phyloP scores from a whole-genome alignment of 1,284 basidiomycete species.

The Apiotrichum montevideense region DNA sequence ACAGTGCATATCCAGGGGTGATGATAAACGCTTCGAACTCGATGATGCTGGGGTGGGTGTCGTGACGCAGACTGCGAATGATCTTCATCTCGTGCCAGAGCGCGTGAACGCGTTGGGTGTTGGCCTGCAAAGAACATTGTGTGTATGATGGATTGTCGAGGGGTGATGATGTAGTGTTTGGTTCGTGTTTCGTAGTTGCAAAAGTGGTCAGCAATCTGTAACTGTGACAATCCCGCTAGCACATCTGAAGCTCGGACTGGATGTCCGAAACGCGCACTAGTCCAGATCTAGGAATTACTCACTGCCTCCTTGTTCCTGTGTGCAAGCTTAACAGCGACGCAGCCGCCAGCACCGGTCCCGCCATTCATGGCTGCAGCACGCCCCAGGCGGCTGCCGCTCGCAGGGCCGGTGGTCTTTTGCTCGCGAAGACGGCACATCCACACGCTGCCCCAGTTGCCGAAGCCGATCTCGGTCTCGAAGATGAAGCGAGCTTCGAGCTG shows the following conservation, averaged over 20 bases:
- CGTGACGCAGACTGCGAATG: constrained; percentile 67
- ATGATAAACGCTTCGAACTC: constrained; percentile 88
- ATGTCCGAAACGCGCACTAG: too few relatives aligned
- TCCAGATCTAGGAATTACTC: constrained; percentile 4
- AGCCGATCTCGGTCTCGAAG: constrained; percentile 41
- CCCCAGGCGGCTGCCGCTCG: constrained; percentile 17
- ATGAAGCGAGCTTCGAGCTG: constrained; percentile 33
- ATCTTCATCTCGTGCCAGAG: constrained; percentile 96
- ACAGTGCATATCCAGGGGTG: constrained; percentile 82
- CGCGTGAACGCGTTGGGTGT: constrained; percentile 61
- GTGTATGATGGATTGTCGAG: background rate
- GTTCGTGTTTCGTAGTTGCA: too few relatives aligned
- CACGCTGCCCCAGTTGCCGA: constrained; percentile 47
- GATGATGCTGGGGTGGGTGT: constrained; percentile 83
- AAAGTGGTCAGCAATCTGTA: too few relatives aligned
- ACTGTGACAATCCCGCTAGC: too few relatives aligned
- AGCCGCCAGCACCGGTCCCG: constrained; percentile 39
- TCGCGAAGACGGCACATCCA: constrained; percentile 33
- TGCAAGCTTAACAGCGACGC: constrained; percentile 83
- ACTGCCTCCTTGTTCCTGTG: constrained; percentile 64
- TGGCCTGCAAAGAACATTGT: constrained; percentile 1
- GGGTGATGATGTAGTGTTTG: too few relatives aligned
- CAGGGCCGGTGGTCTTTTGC: background rate
- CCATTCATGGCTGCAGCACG: constrained; percentile 22
- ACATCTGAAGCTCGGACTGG: too few relatives aligned